These are phyloP conservation scores for Athelia sp. DNA, from an alignment of 1,284 basidiomycete species.

Conservation along the genomic window DNA sequence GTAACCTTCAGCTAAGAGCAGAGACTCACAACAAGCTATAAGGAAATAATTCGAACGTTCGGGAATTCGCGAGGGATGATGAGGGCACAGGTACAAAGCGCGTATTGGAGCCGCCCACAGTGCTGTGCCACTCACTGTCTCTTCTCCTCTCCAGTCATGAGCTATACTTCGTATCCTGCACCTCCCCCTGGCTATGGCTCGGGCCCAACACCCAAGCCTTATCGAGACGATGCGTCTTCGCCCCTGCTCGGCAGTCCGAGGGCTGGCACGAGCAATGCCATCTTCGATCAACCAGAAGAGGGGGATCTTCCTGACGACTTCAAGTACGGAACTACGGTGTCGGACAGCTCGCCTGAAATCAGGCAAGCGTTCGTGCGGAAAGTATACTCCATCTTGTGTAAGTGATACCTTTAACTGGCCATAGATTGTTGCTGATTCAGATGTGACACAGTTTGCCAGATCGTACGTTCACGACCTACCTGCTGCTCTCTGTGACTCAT, in stretches of 20 bases:
- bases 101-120: neutral
- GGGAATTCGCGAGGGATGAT: too few relatives aligned
- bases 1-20: too few relatives aligned
- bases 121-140: neutral
- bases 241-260: slow-evolving; percentile 44
- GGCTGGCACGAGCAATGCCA: slow-evolving; percentile 40
- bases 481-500: neutral
- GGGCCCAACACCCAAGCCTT: neutral
- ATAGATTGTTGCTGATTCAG: neutral
- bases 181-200: neutral
- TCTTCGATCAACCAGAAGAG: slow-evolving; percentile 64
- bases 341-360: slow-evolving; percentile 68
- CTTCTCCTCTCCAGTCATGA: neutral
- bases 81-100: neutral
- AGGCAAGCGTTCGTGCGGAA: slow-evolving; percentile 74
- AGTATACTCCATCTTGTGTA: slow-evolving; percentile 77
- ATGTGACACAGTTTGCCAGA: slow-evolving; percentile 9
- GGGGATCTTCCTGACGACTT: slow-evolving; percentile 80
- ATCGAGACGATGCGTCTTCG: slow-evolving; percentile 28
- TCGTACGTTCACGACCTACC: slow-evolving; percentile 7
- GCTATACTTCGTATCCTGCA: neutral
- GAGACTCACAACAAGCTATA: too few relatives aligned
- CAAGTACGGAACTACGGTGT: slow-evolving; percentile 79
- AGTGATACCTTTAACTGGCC: slow-evolving; percentile 23
- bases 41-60: too few relatives aligned